Evolutionary conservation across 139 green algal species (phyloP).

Genomic region (Trebouxia sp.): DNA sequence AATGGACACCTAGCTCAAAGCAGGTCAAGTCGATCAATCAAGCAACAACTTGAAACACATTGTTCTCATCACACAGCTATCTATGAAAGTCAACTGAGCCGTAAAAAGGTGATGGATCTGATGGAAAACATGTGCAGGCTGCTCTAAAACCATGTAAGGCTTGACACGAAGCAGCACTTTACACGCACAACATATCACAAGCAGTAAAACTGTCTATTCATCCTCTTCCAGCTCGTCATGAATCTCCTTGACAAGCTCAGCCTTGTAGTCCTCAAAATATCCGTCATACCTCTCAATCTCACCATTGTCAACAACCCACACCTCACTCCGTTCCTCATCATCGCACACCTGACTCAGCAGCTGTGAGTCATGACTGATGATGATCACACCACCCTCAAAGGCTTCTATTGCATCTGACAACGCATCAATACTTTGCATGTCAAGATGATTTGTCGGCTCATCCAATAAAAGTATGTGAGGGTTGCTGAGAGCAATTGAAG

Average conservation of each 20-base stretch:
- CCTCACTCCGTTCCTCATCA: conserved; percentile 87
- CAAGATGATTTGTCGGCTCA: conserved; percentile 97
- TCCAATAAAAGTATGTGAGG: conserved; percentile 96
- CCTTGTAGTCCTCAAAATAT: conserved; percentile 93
- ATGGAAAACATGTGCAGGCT: too few relatives aligned
- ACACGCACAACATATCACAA: not conserved
- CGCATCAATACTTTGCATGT: conserved; percentile 99
- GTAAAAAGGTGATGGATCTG: too few relatives aligned
- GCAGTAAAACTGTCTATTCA: conserved; percentile 10
- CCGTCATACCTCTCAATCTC: conserved; percentile 84
- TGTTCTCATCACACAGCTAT: too few relatives aligned
- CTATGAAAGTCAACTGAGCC: too few relatives aligned
- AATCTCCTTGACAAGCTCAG: conserved; percentile 95
- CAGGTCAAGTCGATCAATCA: too few relatives aligned
- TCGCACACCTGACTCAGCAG: conserved; percentile 90
- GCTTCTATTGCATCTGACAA: conserved; percentile 89
- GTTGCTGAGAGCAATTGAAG: conserved; percentile 81
- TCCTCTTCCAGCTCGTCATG: conserved; percentile 91
- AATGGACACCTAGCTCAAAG: too few relatives aligned
- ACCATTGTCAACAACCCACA: conserved; percentile 98
- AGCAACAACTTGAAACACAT: too few relatives aligned
- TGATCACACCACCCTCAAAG: conserved; percentile 95
- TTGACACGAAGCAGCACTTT: not conserved
- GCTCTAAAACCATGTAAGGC: not conserved
- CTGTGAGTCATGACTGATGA: conserved; percentile 97